These are phyloP conservation scores for Rhizodiscina lignyota DNA, from an alignment of 495 filamentous ascomycete species.

Conservation along the genomic window DNA sequence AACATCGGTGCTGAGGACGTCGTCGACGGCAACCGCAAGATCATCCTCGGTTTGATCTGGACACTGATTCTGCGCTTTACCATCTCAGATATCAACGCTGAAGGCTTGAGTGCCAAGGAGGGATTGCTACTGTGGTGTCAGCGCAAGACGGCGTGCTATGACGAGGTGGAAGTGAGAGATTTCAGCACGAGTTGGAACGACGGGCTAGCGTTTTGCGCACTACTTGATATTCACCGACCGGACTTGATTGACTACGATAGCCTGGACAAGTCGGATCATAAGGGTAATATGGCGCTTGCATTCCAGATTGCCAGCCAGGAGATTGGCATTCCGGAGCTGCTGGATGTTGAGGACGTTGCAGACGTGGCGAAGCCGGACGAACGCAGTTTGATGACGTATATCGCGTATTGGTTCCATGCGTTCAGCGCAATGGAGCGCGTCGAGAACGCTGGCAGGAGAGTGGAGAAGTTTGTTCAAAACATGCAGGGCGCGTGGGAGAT, in stretches of 20 bases:
- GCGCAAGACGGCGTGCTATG: conserved; percentile 94
- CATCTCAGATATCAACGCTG: conserved; percentile 95
- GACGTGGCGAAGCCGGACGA: conserved; percentile 94
- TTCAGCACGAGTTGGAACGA: conserved; percentile 96
- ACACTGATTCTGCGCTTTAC: conserved; percentile 94
- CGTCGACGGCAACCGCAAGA: conserved; percentile 94
- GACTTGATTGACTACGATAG: conserved; percentile 93
- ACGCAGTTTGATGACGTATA: conserved; percentile 95
- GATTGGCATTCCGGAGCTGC: conserved; percentile 87
- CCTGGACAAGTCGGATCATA: conserved; percentile 85
- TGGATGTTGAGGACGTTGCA: conserved; percentile 96
- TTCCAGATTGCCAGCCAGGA: conserved; percentile 92
- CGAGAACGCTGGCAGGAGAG: conserved; percentile 86
- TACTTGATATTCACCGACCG: conserved; percentile 91
- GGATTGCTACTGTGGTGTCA: conserved; percentile 94
- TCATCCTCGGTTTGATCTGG: conserved; percentile 94
- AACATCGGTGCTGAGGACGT: conserved; percentile 98
- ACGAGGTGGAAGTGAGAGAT: conserved; percentile 84
- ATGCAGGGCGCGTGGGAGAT: conserved; percentile 99
- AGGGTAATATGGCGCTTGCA: conserved; percentile 91
- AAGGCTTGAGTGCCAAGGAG: conserved; percentile 96
- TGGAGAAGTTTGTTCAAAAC: conserved; percentile 96
- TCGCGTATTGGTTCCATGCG: conserved; percentile 99
- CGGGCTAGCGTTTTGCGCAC: conserved; percentile 83
- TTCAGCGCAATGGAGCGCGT: conserved; percentile 97